Conservation (phyloP, 1,284 basidiomycete genomes). For the Leccinum variabile region DNA sequence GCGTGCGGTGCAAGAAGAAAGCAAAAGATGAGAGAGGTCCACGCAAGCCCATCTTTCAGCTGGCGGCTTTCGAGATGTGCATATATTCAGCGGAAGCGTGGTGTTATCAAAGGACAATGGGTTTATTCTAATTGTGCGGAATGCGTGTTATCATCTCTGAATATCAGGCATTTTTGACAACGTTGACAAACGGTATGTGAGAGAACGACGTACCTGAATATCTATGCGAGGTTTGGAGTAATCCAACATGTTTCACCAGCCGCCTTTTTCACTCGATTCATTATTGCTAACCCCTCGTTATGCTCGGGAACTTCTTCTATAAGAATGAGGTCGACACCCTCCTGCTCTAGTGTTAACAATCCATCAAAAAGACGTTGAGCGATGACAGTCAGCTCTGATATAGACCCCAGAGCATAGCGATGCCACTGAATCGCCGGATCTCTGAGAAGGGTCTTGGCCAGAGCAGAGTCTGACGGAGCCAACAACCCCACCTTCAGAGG, state of each 20-base stretch:
- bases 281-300: slow-evolving; percentile 89
- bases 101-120: neutral
- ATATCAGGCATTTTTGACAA: neutral
- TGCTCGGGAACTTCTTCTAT: slow-evolving; percentile 85
- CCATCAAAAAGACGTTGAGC: slow-evolving; percentile 90
- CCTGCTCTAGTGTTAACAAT: slow-evolving; percentile 75
- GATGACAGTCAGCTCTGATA: slow-evolving; percentile 60
- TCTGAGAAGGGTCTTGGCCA: slow-evolving; percentile 44
- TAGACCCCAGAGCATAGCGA: slow-evolving; percentile 60
- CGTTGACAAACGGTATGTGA: neutral
- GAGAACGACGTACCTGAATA: slow-evolving; percentile 18
- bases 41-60: neutral
- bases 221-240: slow-evolving; percentile 25
- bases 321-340: slow-evolving; percentile 81
- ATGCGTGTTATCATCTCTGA: neutral
- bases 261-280: slow-evolving; percentile 98
- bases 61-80: neutral
- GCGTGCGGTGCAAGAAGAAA: neutral
- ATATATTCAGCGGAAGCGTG: neutral
- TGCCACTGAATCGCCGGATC: slow-evolving; percentile 50
- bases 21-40: neutral
- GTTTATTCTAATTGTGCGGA: neutral
- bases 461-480: slow-evolving; percentile 61
- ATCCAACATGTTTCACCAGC: slow-evolving; percentile 67
- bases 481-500: slow-evolving; percentile 65